Percentiles rank a stretch among this genome's conserved stretches.
Conservation (phyloP, 495 filamentous ascomycete genomes). For the Saxophila tyrrhenica region DNA sequence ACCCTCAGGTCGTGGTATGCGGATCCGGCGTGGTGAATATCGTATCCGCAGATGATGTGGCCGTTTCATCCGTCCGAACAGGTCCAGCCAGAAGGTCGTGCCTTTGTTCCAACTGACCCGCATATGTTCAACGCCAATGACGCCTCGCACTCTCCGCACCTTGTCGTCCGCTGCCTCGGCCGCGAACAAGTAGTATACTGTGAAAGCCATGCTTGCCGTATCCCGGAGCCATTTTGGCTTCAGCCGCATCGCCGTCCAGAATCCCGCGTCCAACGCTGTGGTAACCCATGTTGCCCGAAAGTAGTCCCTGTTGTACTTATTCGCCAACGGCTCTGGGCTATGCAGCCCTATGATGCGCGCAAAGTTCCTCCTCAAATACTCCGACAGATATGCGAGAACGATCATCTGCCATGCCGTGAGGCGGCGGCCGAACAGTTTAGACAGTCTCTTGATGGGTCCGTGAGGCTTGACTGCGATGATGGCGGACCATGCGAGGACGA, state of each 20-base stretch:
- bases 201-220: slow-evolving; percentile 69
- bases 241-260: slow-evolving; percentile 96
- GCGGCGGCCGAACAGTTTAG: slow-evolving; percentile 51
- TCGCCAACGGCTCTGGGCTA: slow-evolving; percentile 83
- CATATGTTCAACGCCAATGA: slow-evolving; percentile 81
- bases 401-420: slow-evolving; percentile 84
- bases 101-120: slow-evolving; percentile 93
- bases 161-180: slow-evolving; percentile 95
- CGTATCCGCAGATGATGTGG: slow-evolving; percentile 56
- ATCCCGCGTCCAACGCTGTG: slow-evolving; percentile 88
- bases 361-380: slow-evolving; percentile 86
- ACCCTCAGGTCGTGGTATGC: slow-evolving; percentile 66
- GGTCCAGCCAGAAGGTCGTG: slow-evolving; percentile 67
- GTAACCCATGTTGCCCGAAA: slow-evolving; percentile 97
- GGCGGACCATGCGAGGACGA: slow-evolving; percentile 80
- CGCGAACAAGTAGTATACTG: slow-evolving; percentile 77
- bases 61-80: slow-evolving; percentile 56
- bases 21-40: slow-evolving; percentile 67
- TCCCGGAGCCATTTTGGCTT: slow-evolving; percentile 71
- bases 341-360: slow-evolving; percentile 84
- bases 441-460: slow-evolving; percentile 72
- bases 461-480: slow-evolving; percentile 74
- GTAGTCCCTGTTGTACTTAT: slow-evolving; percentile 88
- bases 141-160: slow-evolving; percentile 75
- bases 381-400: slow-evolving; percentile 76